Base-by-base conservation (phyloP, 2,329 filamentous ascomycete genomes). In the Penicillium griseofulvum region DNA sequence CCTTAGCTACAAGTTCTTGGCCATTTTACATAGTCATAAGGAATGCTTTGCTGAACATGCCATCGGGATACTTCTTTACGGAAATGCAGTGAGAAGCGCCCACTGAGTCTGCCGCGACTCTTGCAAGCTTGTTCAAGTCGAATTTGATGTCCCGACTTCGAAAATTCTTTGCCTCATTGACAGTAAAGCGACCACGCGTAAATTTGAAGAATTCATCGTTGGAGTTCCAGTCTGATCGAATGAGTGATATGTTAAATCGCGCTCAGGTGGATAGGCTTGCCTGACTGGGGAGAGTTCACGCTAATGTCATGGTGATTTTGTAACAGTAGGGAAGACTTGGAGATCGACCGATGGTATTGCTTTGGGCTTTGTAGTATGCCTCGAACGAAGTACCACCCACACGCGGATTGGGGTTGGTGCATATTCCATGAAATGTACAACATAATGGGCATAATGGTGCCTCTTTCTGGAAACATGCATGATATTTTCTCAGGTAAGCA, bases 1-100 rank as follows among this genome's bases (percentile, higher is more conserved):
- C 58, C 41, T 71, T 70, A 16, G 66, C 69, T 38, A 75, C 34
- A n/a, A 72, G 59, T 51, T 67, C 64, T 31, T 39, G 57, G 16
- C 66, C 67, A 62, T 74, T 57, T 11, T 63, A 57, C 66, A 75
- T 70, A 7, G 52, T 46, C 53, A 73, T 61, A n/a, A 70, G 59
- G 37, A 60, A 66, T 46, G 56, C 39, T 57, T 66, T 67, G 17
- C 61, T 68, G 45, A 73, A 72, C 45, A 71, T 65, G 26, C 70
- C 67, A 49, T 74, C 72, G 29, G 64, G 55, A 39, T 58, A 66
- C 47, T 67, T 65, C 44, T 54, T 56, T 17, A 65, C 55, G 17
- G 54, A 55, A 45, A 62, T 54, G 37, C 58, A 65, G 59, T 28
- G 34, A 29, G 50, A 3, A 11, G 60, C 59, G 5, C 63, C 61